Evolutionary conservation across 768 basidiomycete species (phyloP).

Genomic region (Psilocybe azurescens): DNA sequence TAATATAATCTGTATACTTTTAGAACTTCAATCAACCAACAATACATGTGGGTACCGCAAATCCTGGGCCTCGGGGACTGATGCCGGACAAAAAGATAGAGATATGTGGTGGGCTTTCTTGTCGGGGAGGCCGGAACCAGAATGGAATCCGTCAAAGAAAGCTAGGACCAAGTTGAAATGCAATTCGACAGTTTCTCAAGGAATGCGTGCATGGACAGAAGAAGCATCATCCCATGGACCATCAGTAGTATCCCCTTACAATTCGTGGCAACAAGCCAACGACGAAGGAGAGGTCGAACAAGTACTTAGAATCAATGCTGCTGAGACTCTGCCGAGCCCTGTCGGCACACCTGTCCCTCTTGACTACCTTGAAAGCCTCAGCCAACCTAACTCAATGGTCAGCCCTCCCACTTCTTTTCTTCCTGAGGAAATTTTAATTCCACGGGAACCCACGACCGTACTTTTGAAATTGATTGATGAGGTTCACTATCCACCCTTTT

Average conservation of each 20-base stretch:
- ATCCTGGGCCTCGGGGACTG: conserved; percentile 34
- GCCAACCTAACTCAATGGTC: conserved; percentile 17
- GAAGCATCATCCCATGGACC: conserved; percentile 22
- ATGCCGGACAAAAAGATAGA: conserved; percentile 75
- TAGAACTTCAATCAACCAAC: conserved; percentile 76
- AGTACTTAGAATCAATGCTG: conserved; percentile 35
- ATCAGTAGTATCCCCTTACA: conserved; percentile 17
- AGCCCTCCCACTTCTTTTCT: conserved; percentile 2
- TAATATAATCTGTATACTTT: neutral
- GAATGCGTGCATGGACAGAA: conserved; percentile 45
- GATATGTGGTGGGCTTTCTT: conserved; percentile 85
- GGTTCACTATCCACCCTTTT: conserved; percentile 42
- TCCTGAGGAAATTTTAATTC: conserved; percentile 26
- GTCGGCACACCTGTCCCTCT: conserved; percentile 40
- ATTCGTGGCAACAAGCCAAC: conserved; percentile 33
- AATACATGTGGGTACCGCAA: conserved; percentile 45
- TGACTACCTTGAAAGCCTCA: conserved; percentile 27
- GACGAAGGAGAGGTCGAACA: conserved; percentile 51
- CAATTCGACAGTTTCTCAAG: conserved; percentile 27
- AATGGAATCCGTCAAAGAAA: conserved; percentile 65
- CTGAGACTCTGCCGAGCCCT: conserved; percentile 47
- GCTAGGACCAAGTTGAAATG: conserved; percentile 34
- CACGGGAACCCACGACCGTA: conserved; percentile 63
- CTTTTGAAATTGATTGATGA: conserved; percentile 69
- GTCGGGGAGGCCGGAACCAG: conserved; percentile 66